Evolutionary conservation across 306 rosid species (phyloP), one percentile per base, ranked within the genome.

Genomic region (Glycyrrhiza uralensis): DNA sequence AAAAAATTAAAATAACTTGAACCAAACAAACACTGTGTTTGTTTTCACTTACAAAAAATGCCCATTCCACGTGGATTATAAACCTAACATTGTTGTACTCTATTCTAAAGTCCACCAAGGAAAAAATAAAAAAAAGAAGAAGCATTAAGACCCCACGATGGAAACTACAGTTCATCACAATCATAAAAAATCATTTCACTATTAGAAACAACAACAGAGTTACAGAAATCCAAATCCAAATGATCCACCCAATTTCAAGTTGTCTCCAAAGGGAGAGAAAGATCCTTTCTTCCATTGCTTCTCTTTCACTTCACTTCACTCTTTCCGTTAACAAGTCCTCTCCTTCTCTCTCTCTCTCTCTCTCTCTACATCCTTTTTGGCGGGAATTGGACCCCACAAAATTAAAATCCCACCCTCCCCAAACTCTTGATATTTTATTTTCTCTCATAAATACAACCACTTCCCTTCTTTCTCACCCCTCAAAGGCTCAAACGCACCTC

Each of bases 271-370:
- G 1, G n/a, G n/a, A 23, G 13, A 65, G 10, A 51, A 18, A 63
- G 23, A 23, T 35, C 50, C 10, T 63, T 4, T 52, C 29, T 20
- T 45, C 17, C 11, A 0, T 73, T 61, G 84, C 98, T 88, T 90
- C 84, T 93, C 92, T 93, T 90, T 85, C 75, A 88, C 93, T 88
- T 81, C 77, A 74, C 75, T 62, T 51, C 55, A 29, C 24, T 17
- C 35, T 26, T 63, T 49, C 72, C 46, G 69, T 72, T 83, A 57
- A 32, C 77, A 60, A 67, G 33, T 76, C 50, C 55, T 49, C 75
- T 41, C 39, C 7, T 7, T 47, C 46, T 22, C 44, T 26, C 74
- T 63, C 32, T 45, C 36, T 41, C 18, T 61, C 9, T 61, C 50
- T 61, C 63, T n/a, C 33, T 61, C 29, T 0, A 1, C 1, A 15